These are phyloP conservation scores for Melaleuca quinquenervia DNA, from an alignment of 345 rosid species.

Conservation along the genomic window DNA sequence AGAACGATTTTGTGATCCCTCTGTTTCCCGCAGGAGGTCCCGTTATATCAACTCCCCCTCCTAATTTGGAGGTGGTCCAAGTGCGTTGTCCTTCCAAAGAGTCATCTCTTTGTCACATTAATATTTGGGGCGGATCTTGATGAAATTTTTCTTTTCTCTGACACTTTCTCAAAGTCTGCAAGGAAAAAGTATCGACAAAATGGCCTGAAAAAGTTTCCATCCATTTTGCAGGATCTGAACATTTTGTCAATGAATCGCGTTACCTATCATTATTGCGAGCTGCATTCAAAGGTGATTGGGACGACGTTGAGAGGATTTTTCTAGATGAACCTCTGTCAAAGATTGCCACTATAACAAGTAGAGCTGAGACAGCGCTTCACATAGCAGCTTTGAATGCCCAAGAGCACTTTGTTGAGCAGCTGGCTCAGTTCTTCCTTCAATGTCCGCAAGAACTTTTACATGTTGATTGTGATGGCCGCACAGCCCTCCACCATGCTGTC, in stretches of 20 bases:
- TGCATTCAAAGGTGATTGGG: background rate
- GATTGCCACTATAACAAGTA: background rate
- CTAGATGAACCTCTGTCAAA: accelerated
- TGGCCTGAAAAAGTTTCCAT: background rate
- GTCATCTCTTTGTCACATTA: background rate
- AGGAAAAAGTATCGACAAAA: background rate
- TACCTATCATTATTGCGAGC: background rate
- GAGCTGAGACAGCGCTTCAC: background rate
- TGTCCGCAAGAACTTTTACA: accelerated
- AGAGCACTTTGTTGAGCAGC: background rate
- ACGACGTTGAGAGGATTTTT: background rate
- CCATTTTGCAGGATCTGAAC: background rate
- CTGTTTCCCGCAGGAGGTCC: background rate
- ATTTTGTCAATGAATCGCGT: background rate
- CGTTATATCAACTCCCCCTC: background rate
- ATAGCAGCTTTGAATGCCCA: background rate
- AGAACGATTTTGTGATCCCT: background rate
- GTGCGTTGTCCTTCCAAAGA: background rate
- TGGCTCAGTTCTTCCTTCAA: background rate
- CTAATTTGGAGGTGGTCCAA: background rate
- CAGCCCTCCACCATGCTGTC: background rate
- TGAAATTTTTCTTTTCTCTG: too few species aligned
- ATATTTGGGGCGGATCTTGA: background rate
- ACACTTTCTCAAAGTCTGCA: too few species aligned
- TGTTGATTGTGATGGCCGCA: background rate